phyloP scores from a whole-genome alignment of 1,284 basidiomycete genomes.

The Cryptococcus floricola region DNA sequence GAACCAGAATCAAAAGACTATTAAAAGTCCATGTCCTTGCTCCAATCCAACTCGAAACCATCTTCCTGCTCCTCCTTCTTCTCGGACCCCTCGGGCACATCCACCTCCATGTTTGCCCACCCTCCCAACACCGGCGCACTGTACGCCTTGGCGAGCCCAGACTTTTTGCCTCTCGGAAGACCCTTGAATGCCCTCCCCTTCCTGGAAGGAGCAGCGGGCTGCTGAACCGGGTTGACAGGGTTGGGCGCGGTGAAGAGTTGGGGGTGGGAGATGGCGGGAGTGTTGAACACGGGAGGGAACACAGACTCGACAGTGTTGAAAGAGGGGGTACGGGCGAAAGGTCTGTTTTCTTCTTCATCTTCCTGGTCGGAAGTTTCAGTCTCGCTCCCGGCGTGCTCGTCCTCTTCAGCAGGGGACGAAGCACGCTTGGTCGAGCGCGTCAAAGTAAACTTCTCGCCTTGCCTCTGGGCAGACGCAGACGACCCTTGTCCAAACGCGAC shows the following conservation, averaged over 20 bases:
- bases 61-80: slow-evolving; percentile 15
- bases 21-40: slow-evolving; percentile 1
- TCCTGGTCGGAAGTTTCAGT: slow-evolving; percentile 19
- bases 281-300: slow-evolving; percentile 40
- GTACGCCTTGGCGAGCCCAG: slow-evolving; percentile 31
- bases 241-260: slow-evolving; percentile 22
- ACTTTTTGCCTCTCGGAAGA: slow-evolving; percentile 17
- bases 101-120: slow-evolving; percentile 34
- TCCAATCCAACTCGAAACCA: slow-evolving; percentile 29
- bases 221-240: background rate
- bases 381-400: slow-evolving; percentile 14
- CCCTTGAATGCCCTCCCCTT: slow-evolving; percentile 17
- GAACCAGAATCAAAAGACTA: background rate
- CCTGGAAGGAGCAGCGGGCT: slow-evolving; percentile 7
- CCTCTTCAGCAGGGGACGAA: slow-evolving; percentile 12
- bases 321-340: background rate
- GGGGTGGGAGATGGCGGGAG: slow-evolving; percentile 30
- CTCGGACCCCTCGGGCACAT: slow-evolving; percentile 6
- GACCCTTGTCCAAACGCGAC: slow-evolving; percentile 1
- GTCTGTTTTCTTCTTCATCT: slow-evolving; percentile 7
- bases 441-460: background rate
- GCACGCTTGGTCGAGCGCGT: slow-evolving; percentile 13
- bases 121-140: slow-evolving; percentile 36
- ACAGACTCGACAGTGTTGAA: slow-evolving; percentile 18
- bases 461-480: background rate